Conservation (phyloP, 2,329 filamentous ascomycete genomes). For the Lachnellula suecica region DNA sequence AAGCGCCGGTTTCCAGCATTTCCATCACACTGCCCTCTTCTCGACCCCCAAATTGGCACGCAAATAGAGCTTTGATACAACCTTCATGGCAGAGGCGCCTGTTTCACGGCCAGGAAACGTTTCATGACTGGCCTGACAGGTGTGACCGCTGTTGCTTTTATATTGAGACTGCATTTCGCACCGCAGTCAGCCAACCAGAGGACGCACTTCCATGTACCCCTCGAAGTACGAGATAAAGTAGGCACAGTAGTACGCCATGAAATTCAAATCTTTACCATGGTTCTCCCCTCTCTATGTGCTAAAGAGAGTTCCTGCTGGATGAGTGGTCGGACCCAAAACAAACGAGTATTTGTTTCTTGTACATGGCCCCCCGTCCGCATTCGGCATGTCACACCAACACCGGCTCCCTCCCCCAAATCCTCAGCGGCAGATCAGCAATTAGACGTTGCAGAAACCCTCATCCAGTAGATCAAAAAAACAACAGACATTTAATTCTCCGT, state of each 20-base stretch:
- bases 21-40: background rate
- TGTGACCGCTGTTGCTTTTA: conserved; percentile 23
- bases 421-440: conserved; percentile 1
- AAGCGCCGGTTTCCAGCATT: conserved; percentile 4
- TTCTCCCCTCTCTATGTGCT: too few species aligned
- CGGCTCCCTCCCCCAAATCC: background rate
- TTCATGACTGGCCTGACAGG: conserved; percentile 23
- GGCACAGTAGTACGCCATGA: background rate
- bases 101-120: conserved; percentile 25
- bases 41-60: background rate
- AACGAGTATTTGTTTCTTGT: too few species aligned
- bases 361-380: too few species aligned
- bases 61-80: conserved; percentile 2
- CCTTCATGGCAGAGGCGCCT: conserved; percentile 15
- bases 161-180: conserved; percentile 17
- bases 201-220: background rate
- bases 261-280: background rate
- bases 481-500: too few species aligned
- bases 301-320: too few species aligned
- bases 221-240: too few species aligned
- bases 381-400: background rate
- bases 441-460: background rate
- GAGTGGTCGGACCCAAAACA: too few species aligned
- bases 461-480: background rate
- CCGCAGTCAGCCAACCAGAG: conserved; percentile 7